Evolutionary conservation across 441 rosid species (phyloP), one percentile per base, ranked within the genome.

Genomic region (Populus trichocarpa): DNA sequence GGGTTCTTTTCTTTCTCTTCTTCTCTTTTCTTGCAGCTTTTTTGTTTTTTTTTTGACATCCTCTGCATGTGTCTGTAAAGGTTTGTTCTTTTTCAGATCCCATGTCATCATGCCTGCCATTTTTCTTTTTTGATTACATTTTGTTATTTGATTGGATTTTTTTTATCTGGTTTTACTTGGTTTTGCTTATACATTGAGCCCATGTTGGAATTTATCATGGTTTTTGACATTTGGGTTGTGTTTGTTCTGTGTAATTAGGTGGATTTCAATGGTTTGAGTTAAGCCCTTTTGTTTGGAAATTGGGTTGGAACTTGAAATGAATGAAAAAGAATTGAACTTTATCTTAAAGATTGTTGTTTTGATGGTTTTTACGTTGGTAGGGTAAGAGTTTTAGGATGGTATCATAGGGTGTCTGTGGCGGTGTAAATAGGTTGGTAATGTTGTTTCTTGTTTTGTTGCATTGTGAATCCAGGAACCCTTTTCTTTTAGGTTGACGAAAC

Each of bases 381-480:
- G 65, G 20, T 14, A 67, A 25, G 46, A 53, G 10, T 3, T 67
- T 16, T 14, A 57, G 50, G 46, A 53, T 8, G 3, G 57, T 25
- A 68, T 2, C 40, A 8, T 7, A 18, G 33, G 36, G 71, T 12
- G 71, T 33, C 20, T 67, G 32, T 46, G 57, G 57, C 57, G 57
- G 13, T n/a, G 16, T 61, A 26, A 50, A 25, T 38, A 12, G 61
- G 76, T 35, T 67, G 25, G 35, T 35, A 46, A 67, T 71, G 22
- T 32, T 46, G 40, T 82, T 70, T 70, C 74, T 11, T 73, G 75
- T 61, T 79, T 72, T 7, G 16, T 79, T 59, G 42, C 8, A 8
- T 67, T 77, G 78, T 26, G 53, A 73, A 79, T 83, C 9, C 70
- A 73, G 82, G 76, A 42, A 67, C 69, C 75, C 67, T 38, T 65